phyloP scores from a whole-genome alignment of 331 rosid species.

The Stylosanthes scabra region DNA sequence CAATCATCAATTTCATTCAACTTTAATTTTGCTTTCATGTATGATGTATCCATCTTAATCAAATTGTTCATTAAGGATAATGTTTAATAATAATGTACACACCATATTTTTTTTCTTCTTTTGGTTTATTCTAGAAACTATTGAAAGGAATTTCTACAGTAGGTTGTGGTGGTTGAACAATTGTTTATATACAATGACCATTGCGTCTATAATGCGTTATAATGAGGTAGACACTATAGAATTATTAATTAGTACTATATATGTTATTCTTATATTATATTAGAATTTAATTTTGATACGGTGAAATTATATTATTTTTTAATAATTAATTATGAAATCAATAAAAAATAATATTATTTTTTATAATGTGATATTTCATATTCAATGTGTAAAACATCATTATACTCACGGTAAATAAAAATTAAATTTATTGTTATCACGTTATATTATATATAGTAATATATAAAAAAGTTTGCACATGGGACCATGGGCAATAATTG shows the following conservation, averaged over 20 bases:
- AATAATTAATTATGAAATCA: too few relatives aligned
- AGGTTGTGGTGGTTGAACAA: neutral
- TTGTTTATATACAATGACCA: constrained; percentile 6
- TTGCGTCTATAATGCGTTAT: constrained; percentile 1
- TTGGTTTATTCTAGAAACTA: neutral
- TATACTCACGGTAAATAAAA: too few relatives aligned
- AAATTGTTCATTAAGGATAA: constrained; percentile 15
- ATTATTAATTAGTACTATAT: too few relatives aligned
- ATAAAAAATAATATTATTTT: too few relatives aligned
- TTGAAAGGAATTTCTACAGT: neutral
- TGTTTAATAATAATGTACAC: constrained; percentile 18
- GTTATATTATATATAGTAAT: too few relatives aligned
- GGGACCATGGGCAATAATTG: constrained; percentile 34
- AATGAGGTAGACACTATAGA: neutral
- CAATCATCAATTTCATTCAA: neutral
- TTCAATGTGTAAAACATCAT: too few relatives aligned
- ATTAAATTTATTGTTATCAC: too few relatives aligned
- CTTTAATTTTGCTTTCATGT: neutral
- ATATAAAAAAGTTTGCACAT: constrained; percentile 26
- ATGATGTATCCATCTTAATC: neutral
- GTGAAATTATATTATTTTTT: too few relatives aligned
- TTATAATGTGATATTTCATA: too few relatives aligned
- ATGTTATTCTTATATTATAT: too few relatives aligned
- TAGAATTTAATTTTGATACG: too few relatives aligned
- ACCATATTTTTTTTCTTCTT: neutral